Evolutionary conservation across 75 land plant genomes (phyloP), one percentile per base, ranked within the genome.

Genomic region (Gnetum montanum): DNA sequence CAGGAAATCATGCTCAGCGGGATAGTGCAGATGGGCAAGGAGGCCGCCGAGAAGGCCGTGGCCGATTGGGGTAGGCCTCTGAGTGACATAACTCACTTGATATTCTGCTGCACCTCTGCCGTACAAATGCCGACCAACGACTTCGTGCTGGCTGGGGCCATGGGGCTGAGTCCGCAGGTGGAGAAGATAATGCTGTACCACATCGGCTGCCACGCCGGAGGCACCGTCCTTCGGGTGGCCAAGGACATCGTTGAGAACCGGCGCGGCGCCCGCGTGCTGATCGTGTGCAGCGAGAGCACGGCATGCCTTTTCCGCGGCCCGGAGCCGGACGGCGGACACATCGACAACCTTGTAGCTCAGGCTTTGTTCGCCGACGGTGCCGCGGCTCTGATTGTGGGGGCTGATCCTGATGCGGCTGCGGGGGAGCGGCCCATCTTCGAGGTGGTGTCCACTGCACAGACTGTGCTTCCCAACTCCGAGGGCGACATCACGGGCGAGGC

Each of bases 281-380:
- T 72, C 37, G 63, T 66, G 24, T 71, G 76, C 76, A 63, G 72
- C 43, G 80, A 77, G 57, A 47, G 71, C 66, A 72, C 72, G 31
- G 71, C 76, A 10, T 66, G 74, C 5, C 62, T 68, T 4, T 79
- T 79, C 62, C 61, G 74, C 6, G 73, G 66, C 2, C 78, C 73
- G 0, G n/a, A n/a, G n/a, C n/a, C n/a, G n/a, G 37, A 28, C 45
- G 74, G 70, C 29, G 46, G 60, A 10, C 66, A 74, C 56, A 60
- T 74, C 15, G 83, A 79, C 67, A 59, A 63, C 43, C 58, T 79
- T 24, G 74, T 70, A 2, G 71, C 71, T 4, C 59, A 54, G 31
- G 83, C 70, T 11, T 29, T 75, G 30, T 75, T 75, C 63, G 25
- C 29, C 29, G 50, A 25, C 29, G 50, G 50, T 22, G 50, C 50